Base-by-base conservation (phyloP, 257 asterid species). In the Przewalskia tangutica region DNA sequence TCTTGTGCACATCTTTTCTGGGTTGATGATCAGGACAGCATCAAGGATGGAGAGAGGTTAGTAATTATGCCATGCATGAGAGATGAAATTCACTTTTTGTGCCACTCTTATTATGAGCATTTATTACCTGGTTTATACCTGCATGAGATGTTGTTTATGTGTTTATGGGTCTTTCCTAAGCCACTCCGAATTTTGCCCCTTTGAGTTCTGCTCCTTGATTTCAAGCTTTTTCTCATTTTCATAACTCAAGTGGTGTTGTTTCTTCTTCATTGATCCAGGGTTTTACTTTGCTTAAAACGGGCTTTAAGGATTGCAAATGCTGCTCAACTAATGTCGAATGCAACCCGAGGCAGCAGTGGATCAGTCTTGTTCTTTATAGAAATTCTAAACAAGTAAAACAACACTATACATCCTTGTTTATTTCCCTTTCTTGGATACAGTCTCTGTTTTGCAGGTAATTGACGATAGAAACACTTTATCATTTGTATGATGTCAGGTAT, bases 1-100 rank as follows among this genome's bases (percentile, higher is more conserved):
- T 97, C 98, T 82, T 96, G 99, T 88, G 88, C 99, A 16, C 99
- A 96, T 85, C 95, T 96, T 84, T 96, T 96, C 88, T 96, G 98
- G 99, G 92, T 89, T 66, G 98, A 96, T 67, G 98, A 96, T 77
- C 97, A 96, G 32, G 98, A 96, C 62, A 88, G 75, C 75, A 88
- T 94, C 88, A 89, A 89, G 87, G 99, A 94, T 77, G 99, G 98
- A 77, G 99, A 96, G 86, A 94, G 99, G 99, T 96, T 82, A n/a
- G 88, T 77, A 53, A 18, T 56, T 51, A 62, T 77, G 23, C 18
- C 60, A 48, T 53, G 79, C 50, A 34, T 12, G 60, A 48, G 79
- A 4, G 42, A 23, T 73, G 79, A 48, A 0, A 10, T 73, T 48
- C 11, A 20, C 59, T 11, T 48, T 27, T 34, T 48, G 6, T 48